phyloP scores from a whole-genome alignment of 129 eudicot species.

The Deinandra increscens region DNA sequence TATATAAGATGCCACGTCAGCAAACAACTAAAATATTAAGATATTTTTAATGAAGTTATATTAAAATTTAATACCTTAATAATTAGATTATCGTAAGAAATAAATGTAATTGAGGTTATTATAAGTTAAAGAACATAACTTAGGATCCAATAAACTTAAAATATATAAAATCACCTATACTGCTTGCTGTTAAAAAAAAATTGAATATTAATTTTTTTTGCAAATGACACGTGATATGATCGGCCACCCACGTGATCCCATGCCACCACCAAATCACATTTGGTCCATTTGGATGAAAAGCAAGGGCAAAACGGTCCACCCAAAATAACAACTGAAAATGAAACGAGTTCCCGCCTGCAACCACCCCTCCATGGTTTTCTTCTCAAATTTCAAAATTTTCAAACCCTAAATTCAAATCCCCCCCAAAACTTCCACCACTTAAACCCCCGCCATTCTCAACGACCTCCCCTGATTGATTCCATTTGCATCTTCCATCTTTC shows the following conservation, averaged over 20 bases:
- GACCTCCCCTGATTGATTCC: not conserved
- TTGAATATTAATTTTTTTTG: too few relatives aligned
- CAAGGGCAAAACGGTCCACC: slow-evolving; percentile 29
- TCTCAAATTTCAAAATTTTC: slow-evolving; percentile 15
- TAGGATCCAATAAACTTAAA: too few relatives aligned
- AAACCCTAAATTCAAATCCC: slow-evolving; percentile 34
- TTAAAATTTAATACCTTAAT: too few relatives aligned
- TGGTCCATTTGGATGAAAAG: not conserved
- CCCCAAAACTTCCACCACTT: slow-evolving; percentile 23
- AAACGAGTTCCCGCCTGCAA: slow-evolving; percentile 41
- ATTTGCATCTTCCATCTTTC: too few relatives aligned
- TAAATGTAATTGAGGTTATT: too few relatives aligned
- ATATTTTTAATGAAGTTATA: too few relatives aligned
- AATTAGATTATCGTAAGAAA: too few relatives aligned
- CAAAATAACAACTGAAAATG: slow-evolving; percentile 30
- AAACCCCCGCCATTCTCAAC: slow-evolving; percentile 28
- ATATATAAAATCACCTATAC: too few relatives aligned
- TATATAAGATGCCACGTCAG: too few relatives aligned
- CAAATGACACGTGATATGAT: slow-evolving; percentile 27
- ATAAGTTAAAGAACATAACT: too few relatives aligned
- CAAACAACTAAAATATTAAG: too few relatives aligned
- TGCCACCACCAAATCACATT: slow-evolving; percentile 17
- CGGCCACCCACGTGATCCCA: slow-evolving; percentile 31
- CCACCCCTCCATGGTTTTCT: slow-evolving; percentile 22
- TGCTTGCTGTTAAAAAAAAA: too few relatives aligned